Conservation (phyloP, 1,139 yeast genomes). For the Hansenula sp. region DNA sequence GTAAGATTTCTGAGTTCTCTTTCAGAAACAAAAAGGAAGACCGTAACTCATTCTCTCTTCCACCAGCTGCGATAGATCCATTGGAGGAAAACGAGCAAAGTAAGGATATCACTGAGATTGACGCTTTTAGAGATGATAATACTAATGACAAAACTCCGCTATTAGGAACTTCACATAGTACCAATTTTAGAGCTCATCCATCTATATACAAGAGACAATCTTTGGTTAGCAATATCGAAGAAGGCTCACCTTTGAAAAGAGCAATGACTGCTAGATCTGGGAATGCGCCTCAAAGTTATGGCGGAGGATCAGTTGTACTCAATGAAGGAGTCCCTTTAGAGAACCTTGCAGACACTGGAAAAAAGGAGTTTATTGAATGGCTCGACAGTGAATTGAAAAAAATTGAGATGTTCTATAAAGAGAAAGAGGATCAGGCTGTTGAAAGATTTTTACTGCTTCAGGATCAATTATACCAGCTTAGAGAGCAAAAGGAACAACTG, state of each 20-base stretch:
- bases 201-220: constrained; percentile 2
- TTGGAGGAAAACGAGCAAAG: constrained; percentile 7
- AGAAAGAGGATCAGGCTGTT: constrained; percentile 56
- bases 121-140: background rate
- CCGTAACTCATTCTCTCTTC: constrained; percentile 16
- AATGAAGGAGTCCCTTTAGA: constrained; percentile 11
- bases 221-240: constrained; percentile 4
- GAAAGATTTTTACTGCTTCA: constrained; percentile 59
- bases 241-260: constrained; percentile 6
- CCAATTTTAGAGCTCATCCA: constrained; percentile 1
- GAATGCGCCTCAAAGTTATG: background rate
- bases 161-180: background rate
- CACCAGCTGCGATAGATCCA: constrained; percentile 23
- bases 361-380: constrained; percentile 53
- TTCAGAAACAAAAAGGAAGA: constrained; percentile 6
- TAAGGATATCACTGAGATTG: constrained; percentile 1
- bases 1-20: constrained; percentile 6
- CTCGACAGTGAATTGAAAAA: constrained; percentile 52
- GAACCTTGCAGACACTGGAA: constrained; percentile 25
- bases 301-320: background rate
- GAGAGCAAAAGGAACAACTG: constrained; percentile 42
- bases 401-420: constrained; percentile 56
- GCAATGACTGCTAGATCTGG: constrained; percentile 4
- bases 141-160: constrained; percentile 8
- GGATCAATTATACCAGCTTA: constrained; percentile 61